phyloP scores from a whole-genome alignment of 306 rosid genomes.

The Aeschynomene evenia region DNA sequence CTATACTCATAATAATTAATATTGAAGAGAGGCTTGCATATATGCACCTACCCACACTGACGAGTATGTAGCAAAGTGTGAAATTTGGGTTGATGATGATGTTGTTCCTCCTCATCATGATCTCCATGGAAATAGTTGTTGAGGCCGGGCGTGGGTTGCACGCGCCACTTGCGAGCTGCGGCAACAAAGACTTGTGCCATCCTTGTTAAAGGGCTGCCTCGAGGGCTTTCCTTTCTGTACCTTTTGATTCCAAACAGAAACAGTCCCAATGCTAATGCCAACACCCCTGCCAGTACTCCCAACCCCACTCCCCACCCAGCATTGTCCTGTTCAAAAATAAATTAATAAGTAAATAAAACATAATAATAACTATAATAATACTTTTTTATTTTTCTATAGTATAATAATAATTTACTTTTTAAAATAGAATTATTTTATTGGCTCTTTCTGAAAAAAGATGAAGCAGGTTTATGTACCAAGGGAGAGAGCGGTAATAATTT shows the following conservation, averaged over 20 bases:
- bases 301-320: constrained; percentile 68
- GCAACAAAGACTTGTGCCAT: constrained; percentile 66
- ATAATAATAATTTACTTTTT: too few species aligned
- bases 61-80: constrained; percentile 36
- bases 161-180: constrained; percentile 47
- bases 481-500: background rate
- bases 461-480: background rate
- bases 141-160: constrained; percentile 18
- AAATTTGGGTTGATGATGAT: constrained; percentile 26
- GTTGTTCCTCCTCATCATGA: constrained; percentile 26
- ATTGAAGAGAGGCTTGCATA: too few species aligned
- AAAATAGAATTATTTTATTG: background rate
- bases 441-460: background rate
- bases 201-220: constrained; percentile 60
- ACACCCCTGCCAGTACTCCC: constrained; percentile 51
- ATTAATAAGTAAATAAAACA: too few species aligned
- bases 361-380: too few species aligned
- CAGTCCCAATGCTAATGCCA: constrained; percentile 46
- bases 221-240: constrained; percentile 47
- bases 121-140: constrained; percentile 31
- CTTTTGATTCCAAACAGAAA: constrained; percentile 53
- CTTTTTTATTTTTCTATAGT: too few species aligned
- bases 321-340: constrained; percentile 51
- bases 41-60: constrained; percentile 58
- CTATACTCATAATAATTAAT: too few species aligned